Evolutionary conservation across 192 early-diverging fungal species (phyloP), one percentile per base, ranked within the genome.

Genomic region (Coemansia aciculifera): DNA sequence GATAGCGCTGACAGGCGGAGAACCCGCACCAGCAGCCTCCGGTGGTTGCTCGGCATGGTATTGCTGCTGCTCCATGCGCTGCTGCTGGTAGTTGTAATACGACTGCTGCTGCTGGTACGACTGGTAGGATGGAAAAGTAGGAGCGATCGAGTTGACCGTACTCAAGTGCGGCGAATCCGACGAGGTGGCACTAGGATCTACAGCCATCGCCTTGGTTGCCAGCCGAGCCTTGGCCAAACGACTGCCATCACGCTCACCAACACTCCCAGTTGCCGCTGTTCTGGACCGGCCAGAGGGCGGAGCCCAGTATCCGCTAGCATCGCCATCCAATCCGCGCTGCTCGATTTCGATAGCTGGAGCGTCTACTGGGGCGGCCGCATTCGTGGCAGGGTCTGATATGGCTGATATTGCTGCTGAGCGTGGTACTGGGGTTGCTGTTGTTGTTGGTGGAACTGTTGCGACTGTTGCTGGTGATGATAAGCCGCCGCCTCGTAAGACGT

Each of bases 291-390:
- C 57, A 59, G 57, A 59, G 57, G n/a, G 32, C 57, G 34, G 57
- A 19, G 57, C n/a, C 32, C 27, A 31, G 34, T 59, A 59, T 5
- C 8, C 24, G 51, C 0, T 46, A 54, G 46, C 60, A 34, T 23
- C 68, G 11, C 43, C 49, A 57, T 10, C 65, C 29, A 21, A 8
- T 11, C 10, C 52, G 34, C 52, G 49, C 51, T 40, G 66, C 15
- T 24, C 52, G 0, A 15, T 3, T 1, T 2, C 43, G 17, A 6
- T 2, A 19, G 17, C n/a, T 4, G 29, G 64, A 15, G 62, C 34
- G 38, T 52, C 63, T 69, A 80, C 63, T 80, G 78, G 24, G 78
- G 78, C 43, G 78, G 78, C 1, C 78, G 78, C 73, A 80, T 74
- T 62, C 78, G 74, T 36, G 79, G 79, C 39, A 77, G 71, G 63